Evolutionary conservation across 306 rosid genomes (phyloP), one percentile per base, ranked within the genome.

Genomic region (Abrus precatorius): DNA sequence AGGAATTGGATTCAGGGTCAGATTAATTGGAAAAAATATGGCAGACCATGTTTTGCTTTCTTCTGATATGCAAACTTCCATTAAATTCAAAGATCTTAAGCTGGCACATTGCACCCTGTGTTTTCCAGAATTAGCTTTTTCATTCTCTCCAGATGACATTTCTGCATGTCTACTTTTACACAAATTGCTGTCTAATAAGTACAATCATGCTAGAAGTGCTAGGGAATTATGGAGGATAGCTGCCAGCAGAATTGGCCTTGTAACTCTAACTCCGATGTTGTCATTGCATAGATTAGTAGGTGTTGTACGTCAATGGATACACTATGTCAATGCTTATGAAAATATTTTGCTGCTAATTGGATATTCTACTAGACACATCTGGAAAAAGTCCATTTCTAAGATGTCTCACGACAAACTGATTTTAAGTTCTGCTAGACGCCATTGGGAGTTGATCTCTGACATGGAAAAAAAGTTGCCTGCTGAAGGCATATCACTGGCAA

Each of bases 151-250:
- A 6, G 84, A 80, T 77, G 97, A 87, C 77, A 53, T 90, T 84
- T 73, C 84, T 44, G 63, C 86, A 54, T 88, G 74, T 84, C 72
- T 88, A 73, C 86, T 89, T 62, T 78, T 93, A 9, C 69, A 61
- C 72, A 79, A 81, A 70, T 49, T 85, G 84, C 81, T 89, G 72
- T 82, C 91, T 33, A 72, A 59, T 80, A 85, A 83, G 64, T 80
- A 70, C 77, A 85, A 55, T 59, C 75, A 81, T 83, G 43, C 90
- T 76, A 93, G 94, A 91, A 84, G 86, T 91, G 95, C 85, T 71
- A 85, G 88, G 85, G 91, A 91, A 68, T 86, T 95, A 48, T 95
- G 99, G 99, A 87, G 81, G 82, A 80, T 91, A 84, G 95, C 93
- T 77, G 92, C 99, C 62, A 88, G 77, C 75, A 89, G 91, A 77